These are phyloP conservation scores for Podaxis sp. DNA, from an alignment of 768 basidiomycete genomes.

Conservation along the genomic window DNA sequence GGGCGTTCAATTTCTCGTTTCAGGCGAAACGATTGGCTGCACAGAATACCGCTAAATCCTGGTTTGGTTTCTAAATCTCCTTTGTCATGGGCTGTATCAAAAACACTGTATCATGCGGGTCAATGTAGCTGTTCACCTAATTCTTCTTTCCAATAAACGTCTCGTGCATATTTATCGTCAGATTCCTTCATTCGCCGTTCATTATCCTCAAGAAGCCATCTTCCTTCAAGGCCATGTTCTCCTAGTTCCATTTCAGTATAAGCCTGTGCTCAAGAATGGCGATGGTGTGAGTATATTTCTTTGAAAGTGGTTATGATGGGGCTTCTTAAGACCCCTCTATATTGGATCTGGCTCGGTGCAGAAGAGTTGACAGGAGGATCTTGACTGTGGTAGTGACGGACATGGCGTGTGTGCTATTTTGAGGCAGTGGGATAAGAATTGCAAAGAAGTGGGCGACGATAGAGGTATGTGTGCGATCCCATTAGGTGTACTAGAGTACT, in stretches of 20 bases:
- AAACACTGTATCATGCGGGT: neutral
- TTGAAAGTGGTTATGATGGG: too few species aligned
- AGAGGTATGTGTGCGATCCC: too few species aligned
- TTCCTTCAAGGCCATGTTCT: conserved; percentile 33
- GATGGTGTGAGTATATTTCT: too few species aligned
- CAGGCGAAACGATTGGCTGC: conserved; percentile 66
- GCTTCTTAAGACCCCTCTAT: too few species aligned
- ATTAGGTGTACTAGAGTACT: too few species aligned
- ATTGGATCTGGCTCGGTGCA: too few species aligned
- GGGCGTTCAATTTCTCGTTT: neutral
- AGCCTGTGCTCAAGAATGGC: conserved; percentile 23
- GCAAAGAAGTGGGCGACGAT: too few species aligned
- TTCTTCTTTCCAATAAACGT: conserved; percentile 27
- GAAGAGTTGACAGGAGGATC: too few species aligned
- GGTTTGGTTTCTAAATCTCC: conserved; percentile 53
- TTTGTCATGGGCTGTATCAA: neutral
- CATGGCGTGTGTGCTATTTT: too few species aligned
- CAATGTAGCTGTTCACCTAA: conserved; percentile 4
- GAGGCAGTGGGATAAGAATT: too few species aligned
- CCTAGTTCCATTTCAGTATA: conserved; percentile 46
- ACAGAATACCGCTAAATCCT: conserved; percentile 61
- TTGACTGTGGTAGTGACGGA: too few species aligned
- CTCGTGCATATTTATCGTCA: conserved; percentile 33
- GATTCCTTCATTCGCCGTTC: conserved; percentile 45
- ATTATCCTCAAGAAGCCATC: conserved; percentile 45